Evolutionary conservation across 2,329 filamentous ascomycete species (phyloP).

Genomic region (Boeremia exigua): DNA sequence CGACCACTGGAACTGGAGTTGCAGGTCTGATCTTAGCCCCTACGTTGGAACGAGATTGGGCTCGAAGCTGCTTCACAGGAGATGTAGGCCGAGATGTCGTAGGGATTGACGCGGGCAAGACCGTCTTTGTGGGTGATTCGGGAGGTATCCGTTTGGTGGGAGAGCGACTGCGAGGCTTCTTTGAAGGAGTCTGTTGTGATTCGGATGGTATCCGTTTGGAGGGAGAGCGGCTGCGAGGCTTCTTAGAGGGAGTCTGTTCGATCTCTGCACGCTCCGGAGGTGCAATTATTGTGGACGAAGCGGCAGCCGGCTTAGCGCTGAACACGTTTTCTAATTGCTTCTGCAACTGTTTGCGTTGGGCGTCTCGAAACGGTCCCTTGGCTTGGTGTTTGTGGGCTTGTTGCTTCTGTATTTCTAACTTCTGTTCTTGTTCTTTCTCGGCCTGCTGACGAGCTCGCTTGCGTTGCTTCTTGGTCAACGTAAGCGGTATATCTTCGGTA

Average conservation of each 20-base stretch:
- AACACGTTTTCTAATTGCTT: slow-evolving; percentile 13
- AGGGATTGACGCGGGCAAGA: background rate
- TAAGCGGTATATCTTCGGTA: slow-evolving; percentile 4
- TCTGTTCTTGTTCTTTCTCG: slow-evolving; percentile 30
- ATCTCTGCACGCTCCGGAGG: background rate
- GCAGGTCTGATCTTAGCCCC: slow-evolving; percentile 35
- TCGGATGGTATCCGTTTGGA: slow-evolving; percentile 5
- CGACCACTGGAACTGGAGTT: slow-evolving; percentile 18
- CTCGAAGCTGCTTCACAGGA: slow-evolving; percentile 14
- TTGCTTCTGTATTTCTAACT: slow-evolving; percentile 13
- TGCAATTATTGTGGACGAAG: background rate
- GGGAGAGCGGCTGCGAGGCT: slow-evolving; percentile 10
- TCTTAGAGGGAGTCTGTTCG: slow-evolving; percentile 12
- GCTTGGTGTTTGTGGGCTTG: slow-evolving; percentile 15
- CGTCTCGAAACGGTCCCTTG: slow-evolving; percentile 16
- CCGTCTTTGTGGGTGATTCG: background rate
- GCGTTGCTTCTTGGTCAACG: slow-evolving; percentile 36
- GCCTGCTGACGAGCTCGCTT: slow-evolving; percentile 34
- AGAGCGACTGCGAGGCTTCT: slow-evolving; percentile 11
- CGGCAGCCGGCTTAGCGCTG: background rate
- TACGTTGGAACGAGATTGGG: slow-evolving; percentile 35
- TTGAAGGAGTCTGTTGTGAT: slow-evolving; percentile 8
- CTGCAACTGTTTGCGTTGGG: slow-evolving; percentile 16
- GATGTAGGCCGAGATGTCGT: slow-evolving; percentile 5
- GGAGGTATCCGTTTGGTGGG: slow-evolving; percentile 5